Base-by-base conservation (phyloP, 2,329 filamentous ascomycete species). In the Claviceps sp. region DNA sequence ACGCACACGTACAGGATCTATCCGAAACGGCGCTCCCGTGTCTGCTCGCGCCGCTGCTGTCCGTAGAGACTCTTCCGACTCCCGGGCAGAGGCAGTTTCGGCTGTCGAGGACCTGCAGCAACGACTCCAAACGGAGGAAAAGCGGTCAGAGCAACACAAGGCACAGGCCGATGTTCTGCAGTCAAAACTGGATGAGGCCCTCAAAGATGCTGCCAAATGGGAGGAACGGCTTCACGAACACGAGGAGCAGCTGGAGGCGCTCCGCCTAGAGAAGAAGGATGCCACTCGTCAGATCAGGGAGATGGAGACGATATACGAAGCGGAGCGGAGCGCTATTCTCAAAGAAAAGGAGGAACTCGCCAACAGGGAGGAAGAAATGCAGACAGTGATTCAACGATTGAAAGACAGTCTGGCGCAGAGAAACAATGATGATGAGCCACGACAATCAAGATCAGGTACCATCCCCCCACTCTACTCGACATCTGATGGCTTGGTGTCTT, bases 301-400 rank as follows among this genome's bases (percentile, higher is more conserved):
- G 66, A 83, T 96, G 72, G 90, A 96, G 68, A 82, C 84, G 57
- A 90, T 94, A 57, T 94, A 95, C 66, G 91, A 97, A 67, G 82
- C 86, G 45, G 93, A 98, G 70, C 81, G 89, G 56, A 87, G 84
- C 62, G 82, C 87, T 51, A 86, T 91, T 70, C 82, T 88, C 63
- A 89, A 90, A 69, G 91, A 97, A 67, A 93, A 94, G 71, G 90
- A 96, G 58, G 88, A 94, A 60, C 85, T 90, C 68, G 75, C 79
- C 51, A 85, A 84, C 59, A 79, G 84, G 53, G 89, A 96, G 64
- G 89, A 95, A 63, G 89, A 95, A 67, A 83, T 97, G 78, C 88
- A 95, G 67, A 75, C 80, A 53, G 85, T 91, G 51, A 93, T 97
- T 62, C 89, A 95, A 70, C 78, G 91, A 52, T 73, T 98, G 60